Conservation (phyloP, 306 rosid species). For the Acacia crassicarpa region DNA sequence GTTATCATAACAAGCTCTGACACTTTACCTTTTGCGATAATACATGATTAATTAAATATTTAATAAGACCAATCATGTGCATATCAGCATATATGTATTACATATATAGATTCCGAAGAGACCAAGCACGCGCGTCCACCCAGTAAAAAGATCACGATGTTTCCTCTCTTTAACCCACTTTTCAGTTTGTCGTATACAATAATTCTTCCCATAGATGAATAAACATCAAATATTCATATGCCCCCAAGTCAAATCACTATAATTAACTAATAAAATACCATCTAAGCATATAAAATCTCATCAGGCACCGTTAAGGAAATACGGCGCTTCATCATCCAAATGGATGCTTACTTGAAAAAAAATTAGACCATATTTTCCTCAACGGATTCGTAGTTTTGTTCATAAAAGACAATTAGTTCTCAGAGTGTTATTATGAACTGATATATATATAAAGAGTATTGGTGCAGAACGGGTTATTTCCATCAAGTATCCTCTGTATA, state of each 20-base stretch:
- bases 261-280: not conserved
- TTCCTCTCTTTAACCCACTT: not conserved
- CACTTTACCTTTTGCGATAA: slow-evolving; percentile 1
- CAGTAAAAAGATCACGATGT: not conserved
- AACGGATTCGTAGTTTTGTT: not conserved
- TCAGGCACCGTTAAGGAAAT: not conserved
- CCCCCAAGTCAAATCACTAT: not conserved
- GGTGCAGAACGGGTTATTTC: not conserved
- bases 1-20: not conserved
- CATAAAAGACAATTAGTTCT: not conserved
- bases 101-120: not conserved
- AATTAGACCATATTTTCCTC: not conserved
- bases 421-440: not conserved
- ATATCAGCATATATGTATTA: not conserved
- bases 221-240: not conserved
- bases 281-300: not conserved
- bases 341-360: not conserved
- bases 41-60: not conserved
- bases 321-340: not conserved
- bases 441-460: not conserved
- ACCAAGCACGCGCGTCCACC: not conserved
- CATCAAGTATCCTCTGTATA: too few species aligned
- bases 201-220: not conserved
- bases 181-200: not conserved
- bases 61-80: not conserved